Conservation (phyloP, 1,284 basidiomycete species). For the Boletus smithii region DNA sequence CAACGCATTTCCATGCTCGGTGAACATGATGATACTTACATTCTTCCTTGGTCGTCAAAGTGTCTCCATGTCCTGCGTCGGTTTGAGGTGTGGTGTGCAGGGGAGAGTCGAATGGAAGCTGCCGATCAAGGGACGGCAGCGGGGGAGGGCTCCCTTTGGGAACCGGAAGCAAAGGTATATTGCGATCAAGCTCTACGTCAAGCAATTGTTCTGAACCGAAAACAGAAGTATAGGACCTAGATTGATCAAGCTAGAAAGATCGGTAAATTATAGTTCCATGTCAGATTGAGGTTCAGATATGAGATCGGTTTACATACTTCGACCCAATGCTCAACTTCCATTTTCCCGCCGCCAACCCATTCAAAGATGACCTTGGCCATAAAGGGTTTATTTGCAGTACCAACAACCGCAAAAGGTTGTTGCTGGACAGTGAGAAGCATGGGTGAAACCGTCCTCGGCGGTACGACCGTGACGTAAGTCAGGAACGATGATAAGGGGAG, state of each 20-base stretch:
- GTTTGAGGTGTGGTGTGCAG: neutral
- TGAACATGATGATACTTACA: conserved; percentile 15
- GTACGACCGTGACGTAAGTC: conserved; percentile 41
- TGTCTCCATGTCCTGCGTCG: conserved; percentile 1
- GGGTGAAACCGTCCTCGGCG: conserved; percentile 35
- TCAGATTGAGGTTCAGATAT: neutral
- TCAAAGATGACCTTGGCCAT: conserved; percentile 57
- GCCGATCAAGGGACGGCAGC: conserved; percentile 31
- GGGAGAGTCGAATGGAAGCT: conserved; percentile 6
- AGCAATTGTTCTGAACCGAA: conserved; percentile 68
- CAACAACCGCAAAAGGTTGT: conserved; percentile 58
- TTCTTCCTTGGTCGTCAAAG: conserved; percentile 16
- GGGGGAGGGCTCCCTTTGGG: conserved; percentile 21
- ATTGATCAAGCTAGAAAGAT: conserved; percentile 53
- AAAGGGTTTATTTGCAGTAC: conserved; percentile 58
- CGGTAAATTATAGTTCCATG: neutral
- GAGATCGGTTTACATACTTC: conserved; percentile 45
- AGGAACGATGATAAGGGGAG: conserved; percentile 46
- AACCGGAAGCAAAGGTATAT: conserved; percentile 49
- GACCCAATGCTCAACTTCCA: conserved; percentile 70
- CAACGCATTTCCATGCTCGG: neutral
- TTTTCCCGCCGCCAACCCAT: conserved; percentile 45
- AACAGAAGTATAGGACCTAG: conserved; percentile 44
- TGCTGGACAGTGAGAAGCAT: conserved; percentile 36
- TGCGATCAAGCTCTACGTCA: conserved; percentile 67